Evolutionary conservation across 768 basidiomycete genomes (phyloP).

Genomic region (Calocybe gangraenosa): DNA sequence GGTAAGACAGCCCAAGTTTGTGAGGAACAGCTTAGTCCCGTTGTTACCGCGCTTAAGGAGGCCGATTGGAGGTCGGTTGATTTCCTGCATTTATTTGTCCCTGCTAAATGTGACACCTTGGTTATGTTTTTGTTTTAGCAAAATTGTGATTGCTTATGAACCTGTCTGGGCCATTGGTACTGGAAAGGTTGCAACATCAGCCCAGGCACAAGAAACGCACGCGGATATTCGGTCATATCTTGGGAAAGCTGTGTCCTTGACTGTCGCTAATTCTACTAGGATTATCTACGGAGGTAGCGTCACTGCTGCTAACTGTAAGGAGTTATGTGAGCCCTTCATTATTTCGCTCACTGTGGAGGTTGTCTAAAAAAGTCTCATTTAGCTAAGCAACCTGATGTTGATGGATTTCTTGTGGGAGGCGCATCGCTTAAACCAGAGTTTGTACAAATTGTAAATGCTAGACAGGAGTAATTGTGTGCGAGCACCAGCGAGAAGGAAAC

Average conservation of each 20-base stretch:
- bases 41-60: slow-evolving; percentile 55
- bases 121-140: slow-evolving; percentile 43
- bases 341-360: not conserved
- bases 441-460: slow-evolving; percentile 83
- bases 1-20: slow-evolving; percentile 76
- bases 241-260: slow-evolving; percentile 53
- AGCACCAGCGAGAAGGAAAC: not conserved
- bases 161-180: slow-evolving; percentile 99
- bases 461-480: slow-evolving; percentile 8
- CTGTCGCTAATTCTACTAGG: slow-evolving; percentile 69
- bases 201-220: slow-evolving; percentile 94
- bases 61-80: slow-evolving; percentile 74
- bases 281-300: slow-evolving; percentile 98
- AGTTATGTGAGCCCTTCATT: slow-evolving; percentile 61
- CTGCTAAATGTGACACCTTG: not conserved
- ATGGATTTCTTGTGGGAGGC: slow-evolving; percentile 97
- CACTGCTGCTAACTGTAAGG: slow-evolving; percentile 80
- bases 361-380: not conserved
- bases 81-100: not conserved
- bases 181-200: slow-evolving; percentile 88
- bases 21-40: slow-evolving; percentile 76
- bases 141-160: slow-evolving; percentile 94
- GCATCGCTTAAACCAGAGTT: slow-evolving; percentile 99
- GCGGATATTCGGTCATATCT: slow-evolving; percentile 78
- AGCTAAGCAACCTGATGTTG: slow-evolving; percentile 79